Conservation (phyloP, 306 rosid genomes). For the Medicago ruthenica region DNA sequence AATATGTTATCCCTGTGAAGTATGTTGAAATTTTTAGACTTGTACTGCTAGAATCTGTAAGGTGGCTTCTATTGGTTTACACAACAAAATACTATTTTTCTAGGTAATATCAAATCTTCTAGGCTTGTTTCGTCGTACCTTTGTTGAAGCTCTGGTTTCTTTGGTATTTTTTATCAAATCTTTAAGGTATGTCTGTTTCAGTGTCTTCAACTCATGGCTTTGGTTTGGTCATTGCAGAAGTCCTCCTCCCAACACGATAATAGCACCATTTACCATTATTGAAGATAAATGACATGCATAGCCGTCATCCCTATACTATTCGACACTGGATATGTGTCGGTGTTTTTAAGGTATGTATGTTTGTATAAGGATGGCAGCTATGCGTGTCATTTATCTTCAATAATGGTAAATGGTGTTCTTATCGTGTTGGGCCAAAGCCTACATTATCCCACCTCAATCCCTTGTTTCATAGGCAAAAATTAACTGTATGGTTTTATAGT, state of each 20-base stretch:
- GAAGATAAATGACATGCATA: background rate
- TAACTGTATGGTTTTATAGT: slow-evolving; percentile 1
- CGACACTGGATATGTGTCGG: too few species aligned
- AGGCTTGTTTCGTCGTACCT: slow-evolving; percentile 8
- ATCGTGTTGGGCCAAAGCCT: slow-evolving; percentile 18
- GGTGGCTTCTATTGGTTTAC: slow-evolving; percentile 27
- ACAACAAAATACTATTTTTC: slow-evolving; percentile 25
- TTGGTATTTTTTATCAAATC: background rate
- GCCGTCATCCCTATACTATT: background rate
- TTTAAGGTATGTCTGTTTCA: slow-evolving; percentile 20
- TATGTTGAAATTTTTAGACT: slow-evolving; percentile 19
- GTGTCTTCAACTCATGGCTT: slow-evolving; percentile 35
- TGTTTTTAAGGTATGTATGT: too few species aligned
- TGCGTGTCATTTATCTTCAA: background rate
- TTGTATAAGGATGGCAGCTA: background rate
- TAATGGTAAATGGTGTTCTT: slow-evolving; percentile 24
- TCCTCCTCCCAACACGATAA: slow-evolving; percentile 1
- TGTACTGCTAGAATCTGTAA: background rate
- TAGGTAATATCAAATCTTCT: slow-evolving; percentile 5
- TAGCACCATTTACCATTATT: slow-evolving; percentile 18
- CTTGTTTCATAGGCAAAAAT: slow-evolving; percentile 9
- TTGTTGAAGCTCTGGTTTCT: slow-evolving; percentile 27
- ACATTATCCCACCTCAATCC: slow-evolving; percentile 8
- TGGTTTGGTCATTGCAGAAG: slow-evolving; percentile 10
- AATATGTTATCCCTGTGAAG: background rate